phyloP scores from a whole-genome alignment of 805 yeast genomes.

The Candida xiaguanensis region DNA sequence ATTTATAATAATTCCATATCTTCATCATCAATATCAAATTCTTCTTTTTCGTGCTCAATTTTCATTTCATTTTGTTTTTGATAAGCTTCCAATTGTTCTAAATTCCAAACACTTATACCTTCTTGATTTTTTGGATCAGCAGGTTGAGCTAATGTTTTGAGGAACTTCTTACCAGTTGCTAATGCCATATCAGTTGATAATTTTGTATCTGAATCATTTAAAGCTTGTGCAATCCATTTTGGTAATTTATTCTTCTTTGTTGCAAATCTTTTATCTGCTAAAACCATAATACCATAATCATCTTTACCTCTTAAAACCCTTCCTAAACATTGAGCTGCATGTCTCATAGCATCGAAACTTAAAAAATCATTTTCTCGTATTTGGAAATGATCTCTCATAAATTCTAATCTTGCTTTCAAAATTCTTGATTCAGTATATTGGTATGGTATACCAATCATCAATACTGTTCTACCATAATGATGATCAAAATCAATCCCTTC shows the following conservation, averaged over 20 bases:
- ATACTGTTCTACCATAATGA: conserved; percentile 94
- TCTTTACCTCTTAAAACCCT: conserved; percentile 97
- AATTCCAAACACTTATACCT: conserved; percentile 91
- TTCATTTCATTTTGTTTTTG: conserved; percentile 50
- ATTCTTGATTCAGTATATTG: conserved; percentile 98
- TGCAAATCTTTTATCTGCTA: conserved; percentile 91
- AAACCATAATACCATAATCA: conserved; percentile 97
- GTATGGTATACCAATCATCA: conserved; percentile 98
- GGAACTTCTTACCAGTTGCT: conserved; percentile 87
- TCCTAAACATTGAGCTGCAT: conserved; percentile 98
- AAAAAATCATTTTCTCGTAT: conserved; percentile 91
- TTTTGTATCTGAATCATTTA: conserved; percentile 86
- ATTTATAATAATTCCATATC: conserved; percentile 33
- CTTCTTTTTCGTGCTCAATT: conserved; percentile 19
- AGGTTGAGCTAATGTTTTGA: conserved; percentile 93
- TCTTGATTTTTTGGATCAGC: conserved; percentile 84
- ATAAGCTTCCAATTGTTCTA: conserved; percentile 57
- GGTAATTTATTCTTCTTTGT: conserved; percentile 86
- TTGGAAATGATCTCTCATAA: conserved; percentile 86
- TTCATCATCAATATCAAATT: conserved; percentile 40
- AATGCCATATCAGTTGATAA: conserved; percentile 96
- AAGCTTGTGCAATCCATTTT: conserved; percentile 94
- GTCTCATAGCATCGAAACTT: conserved; percentile 99
- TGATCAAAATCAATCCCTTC: conserved; percentile 99
- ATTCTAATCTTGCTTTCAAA: conserved; percentile 90